A percentile compares a stretch with the other conserved stretches of the same genome.
Evolutionary conservation across 202 grass and related monocot genomes (phyloP).

Genomic region (Panicum virgatum): DNA sequence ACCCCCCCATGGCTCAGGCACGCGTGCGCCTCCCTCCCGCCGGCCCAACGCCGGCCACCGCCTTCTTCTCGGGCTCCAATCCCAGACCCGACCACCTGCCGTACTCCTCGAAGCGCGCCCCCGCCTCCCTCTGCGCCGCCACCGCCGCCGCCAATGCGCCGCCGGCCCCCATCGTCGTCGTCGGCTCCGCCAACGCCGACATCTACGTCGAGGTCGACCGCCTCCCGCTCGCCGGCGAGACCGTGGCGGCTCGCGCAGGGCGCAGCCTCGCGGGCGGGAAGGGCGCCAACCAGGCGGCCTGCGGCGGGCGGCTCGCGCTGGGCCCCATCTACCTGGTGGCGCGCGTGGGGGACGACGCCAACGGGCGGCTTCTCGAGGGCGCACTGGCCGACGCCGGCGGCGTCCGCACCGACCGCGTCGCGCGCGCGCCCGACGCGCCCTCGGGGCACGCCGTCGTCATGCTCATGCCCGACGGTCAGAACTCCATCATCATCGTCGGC

Average conservation of each 20-base stretch:
- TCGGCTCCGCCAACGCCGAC: constrained; percentile 95
- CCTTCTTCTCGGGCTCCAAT: constrained; percentile 37
- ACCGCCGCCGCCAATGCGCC: constrained; percentile 9
- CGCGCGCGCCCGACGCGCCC: constrained; percentile 49
- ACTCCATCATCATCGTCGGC: constrained; percentile 95
- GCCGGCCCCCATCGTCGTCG: constrained; percentile 63
- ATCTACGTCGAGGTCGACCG: constrained; percentile 96
- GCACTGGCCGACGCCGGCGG: constrained; percentile 62
- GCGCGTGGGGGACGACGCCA: constrained; percentile 79
- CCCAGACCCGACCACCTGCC: constrained; percentile 39
- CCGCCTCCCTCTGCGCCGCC: constrained; percentile 26
- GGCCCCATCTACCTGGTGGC: constrained; percentile 77
- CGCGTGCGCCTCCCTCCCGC: constrained; percentile 38
- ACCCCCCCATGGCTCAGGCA: constrained; percentile 43
- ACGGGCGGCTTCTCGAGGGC: constrained; percentile 78
- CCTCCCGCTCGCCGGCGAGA: constrained; percentile 77
- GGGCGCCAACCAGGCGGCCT: constrained; percentile 96
- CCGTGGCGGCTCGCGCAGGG: constrained; percentile 58
- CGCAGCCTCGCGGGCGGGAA: constrained; percentile 79
- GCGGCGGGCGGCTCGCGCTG: constrained; percentile 66
- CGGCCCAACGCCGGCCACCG: constrained; percentile 35
- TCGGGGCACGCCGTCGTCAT: constrained; percentile 94
- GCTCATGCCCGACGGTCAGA: constrained; percentile 88
- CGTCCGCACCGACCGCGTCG: constrained; percentile 66
- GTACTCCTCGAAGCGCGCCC: constrained; percentile 43